phyloP scores from a whole-genome alignment of 1,284 basidiomycete species.

The Erythrobasidium hasegawianum region DNA sequence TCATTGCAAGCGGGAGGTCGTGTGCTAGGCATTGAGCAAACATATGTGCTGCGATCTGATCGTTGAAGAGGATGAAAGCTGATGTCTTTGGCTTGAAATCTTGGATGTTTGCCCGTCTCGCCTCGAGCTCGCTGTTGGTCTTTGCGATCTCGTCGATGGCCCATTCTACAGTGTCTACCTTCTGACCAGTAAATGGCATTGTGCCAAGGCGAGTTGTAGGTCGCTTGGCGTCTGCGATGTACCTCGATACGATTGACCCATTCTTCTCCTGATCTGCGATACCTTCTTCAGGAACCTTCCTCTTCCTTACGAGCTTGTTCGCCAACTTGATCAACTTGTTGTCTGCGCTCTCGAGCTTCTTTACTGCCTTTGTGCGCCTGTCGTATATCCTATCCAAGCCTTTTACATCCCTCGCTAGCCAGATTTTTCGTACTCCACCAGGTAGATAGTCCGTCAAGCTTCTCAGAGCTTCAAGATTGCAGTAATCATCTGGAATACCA shows the following conservation, averaged over 20 bases:
- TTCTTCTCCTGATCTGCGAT: constrained; percentile 23
- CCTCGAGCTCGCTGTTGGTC: constrained; percentile 55
- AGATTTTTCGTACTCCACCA: constrained; percentile 79
- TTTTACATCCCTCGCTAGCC: constrained; percentile 65
- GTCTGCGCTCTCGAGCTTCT: constrained; percentile 80
- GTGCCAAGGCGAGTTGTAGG: constrained; percentile 64
- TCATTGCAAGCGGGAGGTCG: constrained; percentile 59
- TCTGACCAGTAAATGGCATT: constrained; percentile 66
- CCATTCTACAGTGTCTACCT: constrained; percentile 89
- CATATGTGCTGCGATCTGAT: constrained; percentile 88
- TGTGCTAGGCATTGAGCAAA: constrained; percentile 54
- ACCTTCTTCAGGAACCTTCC: constrained; percentile 30
- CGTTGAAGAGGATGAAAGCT: constrained; percentile 85
- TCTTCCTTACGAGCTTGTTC: constrained; percentile 55
- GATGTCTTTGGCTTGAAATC: constrained; percentile 57
- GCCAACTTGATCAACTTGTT: constrained; percentile 69
- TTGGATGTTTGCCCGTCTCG: constrained; percentile 62
- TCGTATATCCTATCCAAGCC: constrained; percentile 72
- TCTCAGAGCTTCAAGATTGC: constrained; percentile 63
- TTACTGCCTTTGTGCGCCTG: constrained; percentile 66
- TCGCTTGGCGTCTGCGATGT: constrained; percentile 65
- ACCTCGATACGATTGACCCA: constrained; percentile 46
- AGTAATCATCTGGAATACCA: constrained; percentile 75
- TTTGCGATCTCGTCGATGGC: constrained; percentile 59
- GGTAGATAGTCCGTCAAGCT: constrained; percentile 59